phyloP scores from a whole-genome alignment of 2,329 filamentous ascomycete species.

The Botrytis fabae region DNA sequence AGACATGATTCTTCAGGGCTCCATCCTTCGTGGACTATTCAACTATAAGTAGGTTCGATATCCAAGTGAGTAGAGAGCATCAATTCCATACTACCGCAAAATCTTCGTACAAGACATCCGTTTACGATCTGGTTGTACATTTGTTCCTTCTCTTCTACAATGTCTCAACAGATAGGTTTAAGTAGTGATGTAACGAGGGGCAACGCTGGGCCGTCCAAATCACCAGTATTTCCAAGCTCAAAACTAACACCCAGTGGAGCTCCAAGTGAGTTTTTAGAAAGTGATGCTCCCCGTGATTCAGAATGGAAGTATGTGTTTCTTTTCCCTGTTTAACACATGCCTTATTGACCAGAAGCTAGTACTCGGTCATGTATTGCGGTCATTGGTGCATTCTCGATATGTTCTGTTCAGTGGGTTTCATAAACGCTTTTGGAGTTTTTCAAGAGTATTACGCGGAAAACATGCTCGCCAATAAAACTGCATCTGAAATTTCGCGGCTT shows the following conservation, averaged over 20 bases:
- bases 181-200: background rate
- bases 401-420: constrained; percentile 41
- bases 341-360: background rate
- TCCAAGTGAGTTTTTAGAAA: background rate
- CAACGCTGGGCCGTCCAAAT: background rate
- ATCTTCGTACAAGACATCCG: background rate
- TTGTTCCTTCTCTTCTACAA: background rate
- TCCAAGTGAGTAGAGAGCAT: background rate
- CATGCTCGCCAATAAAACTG: constrained; percentile 31
- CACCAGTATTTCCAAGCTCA: background rate
- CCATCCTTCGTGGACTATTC: background rate
- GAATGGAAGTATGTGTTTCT: constrained; percentile 25
- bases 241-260: background rate
- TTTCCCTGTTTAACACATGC: background rate
- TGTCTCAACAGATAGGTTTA: background rate
- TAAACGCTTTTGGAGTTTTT: constrained; percentile 43
- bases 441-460: constrained; percentile 39
- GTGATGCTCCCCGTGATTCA: background rate
- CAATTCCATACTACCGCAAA: background rate
- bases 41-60: background rate
- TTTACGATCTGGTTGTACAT: too few relatives aligned
- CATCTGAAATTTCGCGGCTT: constrained; percentile 38
- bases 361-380: constrained; percentile 24
- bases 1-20: background rate
- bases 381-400: constrained; percentile 11